Percentiles rank a stretch among this genome's conserved stretches.
These are phyloP conservation scores for Mortierella sp. DNA, from an alignment of 371 early-diverging fungal species.

Conservation along the genomic window DNA sequence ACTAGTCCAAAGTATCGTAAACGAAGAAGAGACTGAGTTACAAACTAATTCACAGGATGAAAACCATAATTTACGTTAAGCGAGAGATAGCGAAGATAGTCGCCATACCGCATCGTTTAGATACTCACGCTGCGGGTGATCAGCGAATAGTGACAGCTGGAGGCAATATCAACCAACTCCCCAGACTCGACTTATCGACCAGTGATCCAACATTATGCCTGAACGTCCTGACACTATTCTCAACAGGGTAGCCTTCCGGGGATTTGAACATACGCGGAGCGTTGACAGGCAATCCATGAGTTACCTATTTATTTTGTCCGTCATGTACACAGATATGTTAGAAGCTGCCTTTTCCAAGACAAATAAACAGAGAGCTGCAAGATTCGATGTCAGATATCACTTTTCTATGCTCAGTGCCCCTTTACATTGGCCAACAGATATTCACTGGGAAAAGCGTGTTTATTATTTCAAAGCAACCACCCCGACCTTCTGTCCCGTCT, in stretches of 20 bases:
- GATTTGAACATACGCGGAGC: conserved; percentile 82
- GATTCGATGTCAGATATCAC: background rate
- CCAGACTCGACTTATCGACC: conserved; percentile 56
- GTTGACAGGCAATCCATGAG: conserved; percentile 92
- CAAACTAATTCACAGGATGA: too few relatives aligned
- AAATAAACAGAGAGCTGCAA: too few relatives aligned
- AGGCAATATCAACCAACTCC: conserved; percentile 62
- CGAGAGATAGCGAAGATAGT: too few relatives aligned
- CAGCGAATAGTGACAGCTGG: conserved; percentile 88
- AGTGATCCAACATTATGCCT: conserved; percentile 51
- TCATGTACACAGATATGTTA: conserved; percentile 91
- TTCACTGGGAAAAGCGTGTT: conserved; percentile 61
- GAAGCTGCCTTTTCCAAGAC: conserved; percentile 94
- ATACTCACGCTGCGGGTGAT: conserved; percentile 67
- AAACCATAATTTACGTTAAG: too few relatives aligned
- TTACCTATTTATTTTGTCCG: conserved; percentile 85
- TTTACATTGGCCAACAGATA: conserved; percentile 94
- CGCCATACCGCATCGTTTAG: conserved; percentile 54
- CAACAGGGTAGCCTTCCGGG: conserved; percentile 70
- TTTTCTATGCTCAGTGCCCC: too few relatives aligned
- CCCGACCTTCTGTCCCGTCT: conserved; percentile 32
- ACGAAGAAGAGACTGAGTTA: background rate
- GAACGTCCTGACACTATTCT: conserved; percentile 70
- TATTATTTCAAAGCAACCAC: conserved; percentile 17
- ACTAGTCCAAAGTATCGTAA: too few relatives aligned